Evolutionary conservation across 2,329 filamentous ascomycete genomes (phyloP), one percentile per base, ranked within the genome.

Genomic region (Blastomyces silverae): DNA sequence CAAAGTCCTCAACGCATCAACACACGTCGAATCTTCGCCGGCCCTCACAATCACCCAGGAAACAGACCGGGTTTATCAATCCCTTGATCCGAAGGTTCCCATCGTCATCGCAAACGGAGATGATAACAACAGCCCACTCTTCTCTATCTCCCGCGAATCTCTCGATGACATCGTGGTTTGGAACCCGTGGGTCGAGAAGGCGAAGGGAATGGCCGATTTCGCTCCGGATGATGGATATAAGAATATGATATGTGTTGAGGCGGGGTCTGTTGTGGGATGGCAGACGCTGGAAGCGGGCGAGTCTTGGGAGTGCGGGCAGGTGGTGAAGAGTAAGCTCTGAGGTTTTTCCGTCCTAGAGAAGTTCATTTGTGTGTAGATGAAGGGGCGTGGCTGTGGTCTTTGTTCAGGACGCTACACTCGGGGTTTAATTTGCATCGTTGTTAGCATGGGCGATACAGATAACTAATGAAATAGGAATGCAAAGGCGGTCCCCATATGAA

Each of bases 111-210:
- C 75, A 3, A 66, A 71, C 2, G 76, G 83, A 69, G 82, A 84
- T 67, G 86, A 85, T 0, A 86, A 79, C 55, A 77, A 82, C 57
- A 83, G 84, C 72, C 81, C 87, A 17, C 80, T 84, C 61, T 92
- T 89, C 79, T 86, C 87, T 66, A 83, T 97, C 64, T 85, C 89
- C 52, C 86, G 94, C 67, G 91, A 97, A 77, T 92, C 91, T 69
- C 83, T 99, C 69, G 84, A 85, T 67, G 91, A 97, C 70, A 87
- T 94, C 20, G 93, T 97, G 0, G 89, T 97, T 39, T 99, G 94
- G 94, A 99, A 99, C 78, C 94, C 94, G 1, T 97, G 93, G 92
- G 83, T 84, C 52, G 90, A 92, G 68, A 96, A 95, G 81, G 87
- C 90, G 1, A 85, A 87, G 71, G 83, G 83, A 5, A 96, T 96